Evolutionary conservation across 495 filamentous ascomycete species (phyloP), one percentile per base, ranked within the genome.

Genomic region (Penicillium manginii): DNA sequence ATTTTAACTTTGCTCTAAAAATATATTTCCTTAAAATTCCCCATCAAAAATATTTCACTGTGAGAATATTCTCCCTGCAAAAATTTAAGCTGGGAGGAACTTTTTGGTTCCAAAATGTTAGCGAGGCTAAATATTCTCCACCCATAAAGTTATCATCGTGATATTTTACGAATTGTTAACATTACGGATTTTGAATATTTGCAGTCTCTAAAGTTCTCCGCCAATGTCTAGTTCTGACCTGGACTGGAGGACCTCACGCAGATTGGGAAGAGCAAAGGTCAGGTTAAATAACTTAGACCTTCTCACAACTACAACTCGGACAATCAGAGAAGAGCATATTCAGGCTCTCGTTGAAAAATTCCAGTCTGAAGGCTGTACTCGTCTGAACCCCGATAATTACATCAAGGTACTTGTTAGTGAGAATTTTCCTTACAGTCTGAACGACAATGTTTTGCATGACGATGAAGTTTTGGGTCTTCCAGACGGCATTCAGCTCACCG

Each of bases 331-430:
- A 17, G 18, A 46, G 19, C 42, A 46, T 22, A 46, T 46, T 4
- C 17, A 19, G 4, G n/a, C 19, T 22, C 42, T 46, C 17, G 42
- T 46, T 10, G 42, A 46, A 22, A 46, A 19, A 12, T 55, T 55
- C 48, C 8, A 55, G 26, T 55, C 53, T 15, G 53, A 55, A 22
- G 43, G 43, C 23, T 22, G 45, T 35, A 47, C 32, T 35, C 42
- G 53, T 19, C 42, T 55, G 17, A 55, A 48, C 29, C 42, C 53
- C 7, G 53, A 55, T 17, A 55, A 55, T 35, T 55, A 33, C 39
- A 21, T 55, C 26, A 55, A 55, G 42, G 53, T 48, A 32, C 45
- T 32, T 31, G 31, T 45, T 31, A 19, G 12, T 15, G 31, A 45
- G 19, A 23, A 54, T 32, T 23, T 54, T 54, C 39, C 42, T 19